Evolutionary conservation across 768 basidiomycete species (phyloP), one percentile per base, ranked within the genome.

Genomic region (Leucosporidium yakuticum): DNA sequence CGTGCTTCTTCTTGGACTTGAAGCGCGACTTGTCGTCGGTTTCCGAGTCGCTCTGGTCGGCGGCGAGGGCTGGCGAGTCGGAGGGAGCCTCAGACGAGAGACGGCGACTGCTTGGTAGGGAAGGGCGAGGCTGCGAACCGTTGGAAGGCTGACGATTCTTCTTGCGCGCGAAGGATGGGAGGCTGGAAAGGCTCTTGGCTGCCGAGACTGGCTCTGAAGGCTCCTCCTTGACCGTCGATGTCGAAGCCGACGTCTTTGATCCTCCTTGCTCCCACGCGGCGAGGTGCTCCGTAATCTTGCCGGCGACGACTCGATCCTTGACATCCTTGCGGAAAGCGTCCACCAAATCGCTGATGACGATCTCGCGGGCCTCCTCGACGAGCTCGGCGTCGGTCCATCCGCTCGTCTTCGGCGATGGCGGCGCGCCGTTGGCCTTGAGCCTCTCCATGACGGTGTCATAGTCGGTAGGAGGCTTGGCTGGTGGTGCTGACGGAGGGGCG

Each of bases 321-420:
- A 75, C 48, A 47, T 74, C 74, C 49, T 56, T 67, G 57, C 61
- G 53, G 61, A 75, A 65, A 6, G 66, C 66, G 2, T 69, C 69
- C 39, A 71, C 27, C n/a, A 73, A 29, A 19, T 75, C 74, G 17
- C n/a, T 44, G 34, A 71, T 50, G 48, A 75, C 55, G 31, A 71
- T 47, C 29, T 69, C 68, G 36, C 69, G 64, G 25, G 73, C 70
- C 58, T 71, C 70, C 1, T 60, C 64, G 54, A 71, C 63, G 15
- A 74, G 50, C 54, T 74, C 73, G 17, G 31, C 64, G 21, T 66
- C 55, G 8, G 73, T 70, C 73, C 73, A 74, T 2, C 69, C 67
- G 31, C n/a, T 54, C 47, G 63, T 66, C 62, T 71, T 70, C 32
- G 62, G 54, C 27, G 62, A 39, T 12, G 32, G 55, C 49, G 60